phyloP scores from a whole-genome alignment of 2,329 filamentous ascomycete genomes.

The Penicillium sp. region DNA sequence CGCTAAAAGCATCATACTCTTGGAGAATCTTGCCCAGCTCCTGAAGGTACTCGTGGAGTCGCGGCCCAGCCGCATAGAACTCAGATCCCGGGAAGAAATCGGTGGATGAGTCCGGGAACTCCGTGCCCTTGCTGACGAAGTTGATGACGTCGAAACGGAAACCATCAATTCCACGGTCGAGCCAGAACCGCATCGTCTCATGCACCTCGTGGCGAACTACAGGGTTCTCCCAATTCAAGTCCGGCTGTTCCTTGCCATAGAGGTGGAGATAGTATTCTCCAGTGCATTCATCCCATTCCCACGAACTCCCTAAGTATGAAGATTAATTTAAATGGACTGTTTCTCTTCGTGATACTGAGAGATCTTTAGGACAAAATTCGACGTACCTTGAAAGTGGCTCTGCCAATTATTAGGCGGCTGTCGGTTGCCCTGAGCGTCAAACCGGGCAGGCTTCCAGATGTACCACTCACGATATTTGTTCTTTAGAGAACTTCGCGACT shows the following conservation, averaged over 20 bases:
- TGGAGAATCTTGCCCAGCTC: slow-evolving; percentile 36
- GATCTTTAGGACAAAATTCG: not conserved
- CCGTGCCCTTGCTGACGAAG: slow-evolving; percentile 66
- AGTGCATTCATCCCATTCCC: slow-evolving; percentile 67
- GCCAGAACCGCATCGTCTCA: slow-evolving; percentile 75
- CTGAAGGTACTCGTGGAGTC: slow-evolving; percentile 44
- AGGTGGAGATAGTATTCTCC: slow-evolving; percentile 63
- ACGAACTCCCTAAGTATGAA: slow-evolving; percentile 25
- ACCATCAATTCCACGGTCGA: slow-evolving; percentile 70
- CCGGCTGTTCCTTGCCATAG: slow-evolving; percentile 61
- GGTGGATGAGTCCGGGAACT: slow-evolving; percentile 51
- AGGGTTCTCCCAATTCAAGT: slow-evolving; percentile 79
- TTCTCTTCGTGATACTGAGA: not conserved
- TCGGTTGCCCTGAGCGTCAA: slow-evolving; percentile 60
- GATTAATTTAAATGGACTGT: not conserved
- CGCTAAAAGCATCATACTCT: slow-evolving; percentile 48
- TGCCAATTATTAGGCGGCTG: slow-evolving; percentile 76
- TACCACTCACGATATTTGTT: slow-evolving; percentile 63
- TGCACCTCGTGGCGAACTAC: slow-evolving; percentile 70
- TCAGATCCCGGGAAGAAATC: slow-evolving; percentile 35
- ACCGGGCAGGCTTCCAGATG: slow-evolving; percentile 57
- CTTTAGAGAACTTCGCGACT: slow-evolving; percentile 56
- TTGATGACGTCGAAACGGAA: slow-evolving; percentile 71
- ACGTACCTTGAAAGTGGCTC: slow-evolving; percentile 38
- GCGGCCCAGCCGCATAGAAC: slow-evolving; percentile 18